These are phyloP conservation scores for Pseudocercospora eumusae DNA, from an alignment of 2,329 filamentous ascomycete genomes.

Conservation along the genomic window DNA sequence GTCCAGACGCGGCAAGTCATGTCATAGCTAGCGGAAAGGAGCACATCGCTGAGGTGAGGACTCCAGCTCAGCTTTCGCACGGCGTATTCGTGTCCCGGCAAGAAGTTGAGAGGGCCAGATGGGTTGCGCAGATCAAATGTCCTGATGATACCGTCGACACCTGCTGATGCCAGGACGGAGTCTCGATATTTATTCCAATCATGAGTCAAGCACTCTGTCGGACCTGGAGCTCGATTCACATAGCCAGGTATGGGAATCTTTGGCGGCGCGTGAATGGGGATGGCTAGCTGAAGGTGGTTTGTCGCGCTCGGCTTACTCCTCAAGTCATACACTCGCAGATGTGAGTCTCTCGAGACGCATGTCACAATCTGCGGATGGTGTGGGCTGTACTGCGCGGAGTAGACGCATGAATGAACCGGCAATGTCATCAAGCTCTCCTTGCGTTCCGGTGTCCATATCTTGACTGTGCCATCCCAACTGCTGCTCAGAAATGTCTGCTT, in stretches of 20 bases:
- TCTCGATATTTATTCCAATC: slow-evolving; percentile 99
- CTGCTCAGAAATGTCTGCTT: slow-evolving; percentile 90
- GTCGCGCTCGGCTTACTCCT: slow-evolving; percentile 80
- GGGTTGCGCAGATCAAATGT: slow-evolving; percentile 88
- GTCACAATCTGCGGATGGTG: slow-evolving; percentile 83
- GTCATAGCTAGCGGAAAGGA: slow-evolving; percentile 91
- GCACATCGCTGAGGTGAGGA: slow-evolving; percentile 83
- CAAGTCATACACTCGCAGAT: slow-evolving; percentile 88
- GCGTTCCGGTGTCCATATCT: slow-evolving; percentile 83
- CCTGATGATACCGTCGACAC: slow-evolving; percentile 82
- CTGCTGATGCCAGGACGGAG: slow-evolving; percentile 79
- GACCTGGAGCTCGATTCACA: slow-evolving; percentile 52
- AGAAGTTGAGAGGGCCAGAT: slow-evolving; percentile 69
- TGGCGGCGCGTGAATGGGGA: slow-evolving; percentile 76
- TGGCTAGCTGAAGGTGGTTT: slow-evolving; percentile 80
- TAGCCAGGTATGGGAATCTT: slow-evolving; percentile 52
- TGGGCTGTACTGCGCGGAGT: slow-evolving; percentile 87
- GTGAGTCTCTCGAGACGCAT: slow-evolving; percentile 83
- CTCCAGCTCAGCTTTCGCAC: slow-evolving; percentile 86
- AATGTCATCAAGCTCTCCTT: slow-evolving; percentile 73
- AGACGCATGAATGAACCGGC: slow-evolving; percentile 90
- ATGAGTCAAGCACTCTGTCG: slow-evolving; percentile 84
- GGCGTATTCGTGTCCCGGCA: slow-evolving; percentile 89
- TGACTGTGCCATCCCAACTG: slow-evolving; percentile 95
- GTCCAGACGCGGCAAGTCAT: slow-evolving; percentile 97